phyloP scores from a whole-genome alignment of 805 yeast species.

The Candida michaelii region DNA sequence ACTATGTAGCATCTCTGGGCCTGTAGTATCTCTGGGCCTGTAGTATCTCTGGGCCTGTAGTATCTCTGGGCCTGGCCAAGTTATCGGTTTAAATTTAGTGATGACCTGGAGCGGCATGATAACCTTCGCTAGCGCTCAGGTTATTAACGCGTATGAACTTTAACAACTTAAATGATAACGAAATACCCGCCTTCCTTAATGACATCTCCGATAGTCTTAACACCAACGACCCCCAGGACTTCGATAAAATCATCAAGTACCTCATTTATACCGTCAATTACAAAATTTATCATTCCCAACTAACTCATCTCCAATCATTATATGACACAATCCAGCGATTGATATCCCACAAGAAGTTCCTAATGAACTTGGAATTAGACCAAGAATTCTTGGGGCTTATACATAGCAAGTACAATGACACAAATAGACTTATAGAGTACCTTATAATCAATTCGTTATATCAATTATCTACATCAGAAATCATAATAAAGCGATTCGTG shows the following conservation, averaged over 20 bases:
- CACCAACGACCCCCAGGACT: conserved; percentile 33
- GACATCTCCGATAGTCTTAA: conserved; percentile 34
- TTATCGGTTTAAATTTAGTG: too few species aligned
- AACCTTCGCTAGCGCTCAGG: background rate
- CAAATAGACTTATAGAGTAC: conserved; percentile 3
- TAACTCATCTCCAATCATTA: conserved; percentile 16
- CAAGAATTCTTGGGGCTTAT: background rate
- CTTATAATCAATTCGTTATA: conserved; percentile 6
- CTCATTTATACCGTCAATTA: conserved; percentile 20
- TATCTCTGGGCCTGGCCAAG: too few species aligned
- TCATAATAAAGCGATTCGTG: conserved; percentile 23
- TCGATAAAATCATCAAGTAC: conserved; percentile 33
- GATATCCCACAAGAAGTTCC: conserved; percentile 27
- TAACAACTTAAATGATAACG: conserved; percentile 24
- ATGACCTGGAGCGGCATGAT: too few species aligned
- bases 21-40: too few species aligned
- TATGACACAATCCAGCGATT: conserved; percentile 34
- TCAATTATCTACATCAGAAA: conserved; percentile 1
- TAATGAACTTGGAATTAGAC: conserved; percentile 21
- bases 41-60: too few species aligned
- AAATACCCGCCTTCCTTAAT: conserved; percentile 30
- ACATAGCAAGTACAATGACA: conserved; percentile 2
- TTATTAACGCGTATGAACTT: conserved; percentile 3
- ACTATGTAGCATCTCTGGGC: too few species aligned
- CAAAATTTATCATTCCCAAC: conserved; percentile 2